These are phyloP conservation scores for Calonectria hongkongensis DNA, from an alignment of 2,329 filamentous ascomycete genomes.

Conservation along the genomic window DNA sequence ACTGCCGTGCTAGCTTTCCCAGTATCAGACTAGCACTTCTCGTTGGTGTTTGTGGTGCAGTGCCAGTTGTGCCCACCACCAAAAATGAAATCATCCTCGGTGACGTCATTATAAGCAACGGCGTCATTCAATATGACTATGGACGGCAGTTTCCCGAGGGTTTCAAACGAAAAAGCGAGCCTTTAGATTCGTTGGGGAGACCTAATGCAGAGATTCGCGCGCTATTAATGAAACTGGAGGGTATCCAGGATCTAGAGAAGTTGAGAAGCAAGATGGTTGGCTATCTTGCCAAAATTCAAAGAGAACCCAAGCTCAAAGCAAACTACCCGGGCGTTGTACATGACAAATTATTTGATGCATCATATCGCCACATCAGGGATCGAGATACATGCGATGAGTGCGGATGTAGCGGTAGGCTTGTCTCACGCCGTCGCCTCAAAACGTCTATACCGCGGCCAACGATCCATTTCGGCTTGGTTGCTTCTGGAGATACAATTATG, in stretches of 20 bases:
- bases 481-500: constrained; percentile 37
- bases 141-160: constrained; percentile 49
- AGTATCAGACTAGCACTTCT: constrained; percentile 23
- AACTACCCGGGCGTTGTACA: neutral
- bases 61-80: constrained; percentile 36
- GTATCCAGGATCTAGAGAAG: constrained; percentile 28
- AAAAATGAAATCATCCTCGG: constrained; percentile 50
- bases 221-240: constrained; percentile 50
- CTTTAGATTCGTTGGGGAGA: constrained; percentile 47
- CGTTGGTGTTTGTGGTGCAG: constrained; percentile 42
- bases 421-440: neutral
- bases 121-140: constrained; percentile 56
- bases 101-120: constrained; percentile 54
- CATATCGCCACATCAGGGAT: neutral
- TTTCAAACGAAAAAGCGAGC: constrained; percentile 48
- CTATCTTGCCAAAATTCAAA: neutral
- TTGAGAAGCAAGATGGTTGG: neutral
- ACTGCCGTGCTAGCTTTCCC: constrained; percentile 1
- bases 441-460: neutral
- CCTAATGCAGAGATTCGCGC: constrained; percentile 47
- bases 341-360: neutral
- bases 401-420: neutral
- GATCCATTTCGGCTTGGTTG: constrained; percentile 36
- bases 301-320: neutral
- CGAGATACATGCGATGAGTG: neutral